Percentiles rank a stretch among this genome's conserved stretches.
Evolutionary conservation across 768 basidiomycete genomes (phyloP).

Genomic region (Holtermanniella nyarrowii): DNA sequence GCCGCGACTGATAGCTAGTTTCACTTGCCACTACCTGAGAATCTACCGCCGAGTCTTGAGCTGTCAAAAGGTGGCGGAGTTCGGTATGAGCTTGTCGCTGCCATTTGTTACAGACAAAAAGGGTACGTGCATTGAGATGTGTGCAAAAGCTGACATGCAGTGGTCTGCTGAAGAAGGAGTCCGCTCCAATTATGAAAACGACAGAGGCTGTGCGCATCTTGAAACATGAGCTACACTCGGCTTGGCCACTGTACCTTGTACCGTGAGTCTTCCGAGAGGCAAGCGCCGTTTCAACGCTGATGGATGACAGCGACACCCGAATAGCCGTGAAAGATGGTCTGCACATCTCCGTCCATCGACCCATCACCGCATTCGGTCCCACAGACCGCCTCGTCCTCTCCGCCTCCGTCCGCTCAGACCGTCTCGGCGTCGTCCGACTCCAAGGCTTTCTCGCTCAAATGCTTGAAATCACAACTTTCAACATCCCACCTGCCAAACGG

Average conservation of each 20-base stretch:
- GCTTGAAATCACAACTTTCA: conserved; percentile 63
- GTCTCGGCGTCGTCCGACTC: conserved; percentile 56
- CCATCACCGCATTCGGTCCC: conserved; percentile 71
- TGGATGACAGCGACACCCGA: conserved; percentile 56
- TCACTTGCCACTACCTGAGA: conserved; percentile 81
- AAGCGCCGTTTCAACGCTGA: conserved; percentile 48
- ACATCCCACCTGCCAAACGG: conserved; percentile 41
- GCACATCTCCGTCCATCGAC: conserved; percentile 63
- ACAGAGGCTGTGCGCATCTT: conserved; percentile 68
- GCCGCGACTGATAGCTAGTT: conserved; percentile 59
- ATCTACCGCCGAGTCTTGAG: conserved; percentile 73
- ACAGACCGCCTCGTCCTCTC: conserved; percentile 66
- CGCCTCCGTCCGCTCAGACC: conserved; percentile 64
- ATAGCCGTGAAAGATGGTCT: conserved; percentile 52
- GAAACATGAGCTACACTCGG: conserved; percentile 86
- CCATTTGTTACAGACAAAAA: conserved; percentile 75
- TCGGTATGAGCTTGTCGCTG: conserved; percentile 80
- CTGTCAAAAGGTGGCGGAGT: conserved; percentile 66
- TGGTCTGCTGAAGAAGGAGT: conserved; percentile 71
- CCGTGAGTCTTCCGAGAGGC: conserved; percentile 19
- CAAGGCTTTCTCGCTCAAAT: conserved; percentile 75
- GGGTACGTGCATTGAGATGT: conserved; percentile 47
- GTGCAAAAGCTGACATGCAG: conserved; percentile 40
- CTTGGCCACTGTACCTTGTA: conserved; percentile 66
- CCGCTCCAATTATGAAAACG: conserved; percentile 58